These are phyloP conservation scores for Aspergillus kassunensis DNA, from an alignment of 495 filamentous ascomycete genomes.

Conservation along the genomic window DNA sequence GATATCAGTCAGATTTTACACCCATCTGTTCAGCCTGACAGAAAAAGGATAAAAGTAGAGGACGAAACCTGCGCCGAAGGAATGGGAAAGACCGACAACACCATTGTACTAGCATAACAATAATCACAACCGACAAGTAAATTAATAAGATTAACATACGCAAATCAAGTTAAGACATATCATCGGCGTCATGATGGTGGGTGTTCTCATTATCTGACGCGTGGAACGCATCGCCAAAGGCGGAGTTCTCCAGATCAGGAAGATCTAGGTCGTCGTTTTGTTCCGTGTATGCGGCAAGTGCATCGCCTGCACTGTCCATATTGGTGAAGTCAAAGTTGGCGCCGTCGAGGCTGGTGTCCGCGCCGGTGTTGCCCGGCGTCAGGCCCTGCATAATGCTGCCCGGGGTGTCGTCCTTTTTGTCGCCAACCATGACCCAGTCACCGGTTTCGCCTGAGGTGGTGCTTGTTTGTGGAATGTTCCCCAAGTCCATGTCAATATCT, in stretches of 20 bases:
- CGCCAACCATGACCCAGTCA: constrained; percentile 60
- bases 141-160: constrained; percentile 10
- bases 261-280: constrained; percentile 48
- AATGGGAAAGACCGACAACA: constrained; percentile 14
- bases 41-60: neutral
- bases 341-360: constrained; percentile 34
- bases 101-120: constrained; percentile 12
- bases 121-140: constrained; percentile 18
- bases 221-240: constrained; percentile 62
- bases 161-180: constrained; percentile 30
- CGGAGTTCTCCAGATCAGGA: constrained; percentile 53
- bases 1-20: constrained; percentile 1
- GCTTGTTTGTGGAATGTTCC: constrained; percentile 25
- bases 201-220: constrained; percentile 51
- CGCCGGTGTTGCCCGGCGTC: constrained; percentile 25
- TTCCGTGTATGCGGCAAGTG: constrained; percentile 55
- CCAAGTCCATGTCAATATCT: constrained; percentile 46
- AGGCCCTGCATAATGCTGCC: constrained; percentile 25
- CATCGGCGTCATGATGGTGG: constrained; percentile 41
- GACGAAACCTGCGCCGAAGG: constrained; percentile 18
- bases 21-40: neutral
- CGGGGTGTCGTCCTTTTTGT: constrained; percentile 39
- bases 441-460: constrained; percentile 39
- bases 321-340: constrained; percentile 54
- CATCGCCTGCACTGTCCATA: constrained; percentile 60